Evolutionary conservation across 768 basidiomycete species (phyloP), one percentile per base, ranked within the genome.

Genomic region (Amyloporia xantha): DNA sequence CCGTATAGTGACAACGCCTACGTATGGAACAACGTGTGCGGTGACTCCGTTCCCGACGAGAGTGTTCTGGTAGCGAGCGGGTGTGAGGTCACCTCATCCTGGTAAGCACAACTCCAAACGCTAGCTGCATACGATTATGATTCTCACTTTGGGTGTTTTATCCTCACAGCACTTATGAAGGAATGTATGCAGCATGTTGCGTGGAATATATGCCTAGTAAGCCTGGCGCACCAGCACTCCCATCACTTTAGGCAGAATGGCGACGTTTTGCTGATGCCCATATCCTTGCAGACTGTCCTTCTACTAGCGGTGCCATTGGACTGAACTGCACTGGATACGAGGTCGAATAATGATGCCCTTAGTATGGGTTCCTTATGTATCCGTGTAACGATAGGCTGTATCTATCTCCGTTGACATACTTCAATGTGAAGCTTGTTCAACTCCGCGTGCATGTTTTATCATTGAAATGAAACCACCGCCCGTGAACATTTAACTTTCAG

Each of bases 11-110:
- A 37, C 25, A 38, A 38, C 25, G 46, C 33, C 25, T 37, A 37
- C 13, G 46, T 47, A 15, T 39, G 33, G 35, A 26, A 47, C 21
- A 38, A 47, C 13, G 46, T 24, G 12, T 47, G 46, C 46, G 46
- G 46, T 2, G 36, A 11, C 7, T 13, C 35, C 4, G 46, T 38
- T 19, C 46, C 35, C 19, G 46, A 47, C 36, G 12, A 28, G 27
- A 47, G 46, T 39, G 17, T 47, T 6, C 12, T 38, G 24, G 24
- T 25, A n/a, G 46, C 19, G 20, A 20, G 35, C 35, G 36, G 36
- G n/a, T 47, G 46, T 25, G 46, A 39, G 17, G 15, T 9, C 28
- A 23, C 23, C 25, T 13, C 23, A 23, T 41, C 38, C 9, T 39
- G 38, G 38, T 39, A 39, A 39, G 38, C 17, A 19, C 30, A 33